phyloP scores from a whole-genome alignment of 305 asterid species.

The Fraxinus floribunda region DNA sequence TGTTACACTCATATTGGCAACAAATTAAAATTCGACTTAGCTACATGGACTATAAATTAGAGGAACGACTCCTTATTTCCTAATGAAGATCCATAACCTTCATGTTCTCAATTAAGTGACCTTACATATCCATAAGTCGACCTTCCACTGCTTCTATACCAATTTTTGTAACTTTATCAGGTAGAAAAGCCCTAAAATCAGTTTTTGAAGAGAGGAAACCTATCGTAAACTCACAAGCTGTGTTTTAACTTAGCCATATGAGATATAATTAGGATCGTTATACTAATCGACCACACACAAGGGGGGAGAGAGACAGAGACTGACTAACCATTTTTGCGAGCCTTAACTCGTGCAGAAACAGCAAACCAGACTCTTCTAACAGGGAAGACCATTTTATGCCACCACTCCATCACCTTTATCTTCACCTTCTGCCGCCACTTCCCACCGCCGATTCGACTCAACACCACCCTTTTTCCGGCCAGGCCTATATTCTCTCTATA shows the following conservation, averaged over 20 bases:
- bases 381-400: conserved; percentile 79
- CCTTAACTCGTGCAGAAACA: conserved; percentile 70
- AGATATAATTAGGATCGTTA: too few species aligned
- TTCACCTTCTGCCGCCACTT: conserved; percentile 57
- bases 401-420: conserved; percentile 73
- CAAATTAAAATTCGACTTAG: too few species aligned
- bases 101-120: too few species aligned
- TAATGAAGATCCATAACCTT: too few species aligned
- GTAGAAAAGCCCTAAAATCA: neutral
- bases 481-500: conserved; percentile 35
- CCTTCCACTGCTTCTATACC: too few species aligned
- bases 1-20: too few species aligned
- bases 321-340: conserved; percentile 68
- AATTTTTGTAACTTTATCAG: too few species aligned
- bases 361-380: conserved; percentile 76
- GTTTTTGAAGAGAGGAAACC: neutral
- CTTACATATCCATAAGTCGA: too few species aligned
- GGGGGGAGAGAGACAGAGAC: neutral
- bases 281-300: neutral
- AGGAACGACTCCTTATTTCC: too few species aligned
- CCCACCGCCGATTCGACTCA: conserved; percentile 63
- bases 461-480: conserved; percentile 63
- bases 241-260: too few species aligned
- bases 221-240: too few species aligned
- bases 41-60: too few species aligned